Conservation (phyloP, 495 filamentous ascomycete genomes). For the Neurospora sp. region DNA sequence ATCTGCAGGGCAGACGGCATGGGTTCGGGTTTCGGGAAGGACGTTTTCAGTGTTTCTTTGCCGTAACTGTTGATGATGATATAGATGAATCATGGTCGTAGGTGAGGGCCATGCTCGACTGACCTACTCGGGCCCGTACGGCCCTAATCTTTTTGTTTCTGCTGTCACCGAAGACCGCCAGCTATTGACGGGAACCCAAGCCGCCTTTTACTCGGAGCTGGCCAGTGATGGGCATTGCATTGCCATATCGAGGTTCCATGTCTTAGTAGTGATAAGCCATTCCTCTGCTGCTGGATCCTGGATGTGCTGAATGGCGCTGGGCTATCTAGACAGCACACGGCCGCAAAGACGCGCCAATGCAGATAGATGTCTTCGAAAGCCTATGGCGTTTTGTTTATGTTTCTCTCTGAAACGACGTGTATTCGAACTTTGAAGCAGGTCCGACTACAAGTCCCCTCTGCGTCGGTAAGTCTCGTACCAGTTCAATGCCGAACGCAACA, state of each 20-base stretch:
- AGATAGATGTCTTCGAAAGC: neutral
- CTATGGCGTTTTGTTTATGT: neutral
- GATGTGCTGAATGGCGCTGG: neutral
- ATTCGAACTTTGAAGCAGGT: neutral
- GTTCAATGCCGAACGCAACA: neutral
- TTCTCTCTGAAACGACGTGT: neutral
- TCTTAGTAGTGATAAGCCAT: neutral
- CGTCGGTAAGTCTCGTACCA: conserved; percentile 20
- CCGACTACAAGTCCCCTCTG: neutral
- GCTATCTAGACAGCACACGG: neutral
- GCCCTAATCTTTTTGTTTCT: neutral
- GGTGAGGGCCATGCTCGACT: neutral
- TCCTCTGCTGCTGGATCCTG: neutral
- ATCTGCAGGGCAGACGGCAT: neutral
- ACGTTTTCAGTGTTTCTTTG: neutral
- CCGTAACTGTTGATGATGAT: neutral
- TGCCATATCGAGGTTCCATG: neutral
- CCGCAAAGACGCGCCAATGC: neutral
- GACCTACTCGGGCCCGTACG: neutral
- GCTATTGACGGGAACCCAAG: neutral
- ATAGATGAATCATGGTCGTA: neutral
- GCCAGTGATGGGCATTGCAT: neutral
- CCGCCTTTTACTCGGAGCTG: neutral
- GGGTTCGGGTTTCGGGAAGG: neutral
- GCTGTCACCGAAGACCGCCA: neutral